These are phyloP conservation scores for Solanum bukasovii DNA, from an alignment of 257 asterid species.

Conservation along the genomic window DNA sequence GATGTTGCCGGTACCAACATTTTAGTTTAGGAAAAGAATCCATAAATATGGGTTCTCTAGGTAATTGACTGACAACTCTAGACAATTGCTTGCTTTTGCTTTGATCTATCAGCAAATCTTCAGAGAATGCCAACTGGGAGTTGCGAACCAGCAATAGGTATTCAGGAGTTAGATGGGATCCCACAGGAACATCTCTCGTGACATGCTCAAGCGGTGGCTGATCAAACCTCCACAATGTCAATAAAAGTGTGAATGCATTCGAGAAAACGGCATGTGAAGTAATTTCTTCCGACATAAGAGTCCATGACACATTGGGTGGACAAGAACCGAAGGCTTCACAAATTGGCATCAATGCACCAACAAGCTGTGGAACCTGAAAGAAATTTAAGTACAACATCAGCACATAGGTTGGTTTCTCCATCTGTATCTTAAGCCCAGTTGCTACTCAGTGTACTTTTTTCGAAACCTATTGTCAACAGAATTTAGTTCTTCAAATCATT, in stretches of 20 bases:
- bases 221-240: slow-evolving; percentile 90
- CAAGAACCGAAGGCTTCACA: slow-evolving; percentile 94
- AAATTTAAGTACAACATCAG: slow-evolving; percentile 3
- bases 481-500: not conserved
- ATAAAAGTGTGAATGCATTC: slow-evolving; percentile 81
- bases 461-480: not conserved
- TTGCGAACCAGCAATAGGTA: slow-evolving; percentile 71
- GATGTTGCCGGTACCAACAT: slow-evolving; percentile 85
- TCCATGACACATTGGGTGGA: slow-evolving; percentile 75
- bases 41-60: slow-evolving; percentile 54
- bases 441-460: not conserved
- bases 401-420: not conserved
- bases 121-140: slow-evolving; percentile 46
- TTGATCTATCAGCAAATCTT: slow-evolving; percentile 30
- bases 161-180: slow-evolving; percentile 78
- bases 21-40: slow-evolving; percentile 87
- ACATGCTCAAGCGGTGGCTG: slow-evolving; percentile 79
- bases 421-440: not conserved
- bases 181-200: slow-evolving; percentile 67
- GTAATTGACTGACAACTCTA: slow-evolving; percentile 36
- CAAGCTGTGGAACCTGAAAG: slow-evolving; percentile 91
- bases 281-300: slow-evolving; percentile 58
- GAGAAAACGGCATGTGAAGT: slow-evolving; percentile 79
- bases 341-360: slow-evolving; percentile 89
- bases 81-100: slow-evolving; percentile 38